These are phyloP conservation scores for Hypoxylon sp. DNA, from an alignment of 2,329 filamentous ascomycete genomes.

Conservation along the genomic window DNA sequence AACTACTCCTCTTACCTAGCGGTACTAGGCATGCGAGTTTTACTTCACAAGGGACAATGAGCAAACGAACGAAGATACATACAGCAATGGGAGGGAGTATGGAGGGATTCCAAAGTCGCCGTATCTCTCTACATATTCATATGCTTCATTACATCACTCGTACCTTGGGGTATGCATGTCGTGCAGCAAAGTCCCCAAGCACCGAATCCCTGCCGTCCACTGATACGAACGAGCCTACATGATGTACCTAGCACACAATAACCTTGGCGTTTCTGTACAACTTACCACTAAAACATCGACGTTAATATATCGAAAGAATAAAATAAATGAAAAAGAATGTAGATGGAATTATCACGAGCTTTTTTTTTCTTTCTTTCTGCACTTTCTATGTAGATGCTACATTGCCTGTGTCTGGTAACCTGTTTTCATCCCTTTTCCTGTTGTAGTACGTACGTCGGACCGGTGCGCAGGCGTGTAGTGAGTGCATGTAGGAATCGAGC, in stretches of 20 bases:
- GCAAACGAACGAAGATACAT: conserved; percentile 1
- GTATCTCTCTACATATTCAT: background rate
- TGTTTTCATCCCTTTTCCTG: conserved; percentile 4
- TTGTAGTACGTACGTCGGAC: background rate
- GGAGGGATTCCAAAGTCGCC: conserved; percentile 2
- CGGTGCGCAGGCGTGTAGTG: background rate
- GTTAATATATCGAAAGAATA: background rate
- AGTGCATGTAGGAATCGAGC: conserved; percentile 1
- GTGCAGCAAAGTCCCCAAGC: conserved; percentile 20
- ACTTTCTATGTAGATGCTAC: conserved; percentile 3
- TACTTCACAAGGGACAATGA: background rate
- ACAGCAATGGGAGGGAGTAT: no score
- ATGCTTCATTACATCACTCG: conserved; percentile 34
- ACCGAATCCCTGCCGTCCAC: conserved; percentile 9
- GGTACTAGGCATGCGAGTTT: no score
- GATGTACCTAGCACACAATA: conserved; percentile 1
- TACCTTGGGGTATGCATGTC: conserved; percentile 32
- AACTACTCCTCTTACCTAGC: no score
- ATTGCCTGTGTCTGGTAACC: conserved; percentile 4
- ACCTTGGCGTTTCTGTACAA: no score
- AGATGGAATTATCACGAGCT: background rate
- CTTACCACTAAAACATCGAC: no score
- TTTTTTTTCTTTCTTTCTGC: background rate
- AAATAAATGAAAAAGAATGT: conserved; percentile 6
- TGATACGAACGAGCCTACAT: conserved; percentile 25